These are phyloP conservation scores for Aureobasidium subglaciale DNA, from an alignment of 2,329 filamentous ascomycete genomes.

Conservation along the genomic window DNA sequence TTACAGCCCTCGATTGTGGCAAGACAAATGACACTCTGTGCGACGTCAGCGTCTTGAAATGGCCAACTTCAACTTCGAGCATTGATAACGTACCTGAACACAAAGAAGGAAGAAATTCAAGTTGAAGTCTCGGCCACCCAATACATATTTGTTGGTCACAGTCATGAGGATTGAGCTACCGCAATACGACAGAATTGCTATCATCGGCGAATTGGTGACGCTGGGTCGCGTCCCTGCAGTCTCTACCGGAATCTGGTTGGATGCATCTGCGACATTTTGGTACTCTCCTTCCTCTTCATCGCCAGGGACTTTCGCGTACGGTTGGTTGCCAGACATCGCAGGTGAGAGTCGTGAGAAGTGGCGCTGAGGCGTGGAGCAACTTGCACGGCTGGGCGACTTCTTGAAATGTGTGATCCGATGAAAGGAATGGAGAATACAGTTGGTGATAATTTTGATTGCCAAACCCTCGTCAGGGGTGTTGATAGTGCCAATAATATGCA, in stretches of 20 bases:
- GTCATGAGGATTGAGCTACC: slow-evolving; percentile 96
- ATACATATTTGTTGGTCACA: slow-evolving; percentile 98
- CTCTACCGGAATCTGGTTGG: not conserved
- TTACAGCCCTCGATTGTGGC: slow-evolving; percentile 77
- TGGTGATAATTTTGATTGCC: not conserved
- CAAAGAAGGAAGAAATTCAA: slow-evolving; percentile 91
- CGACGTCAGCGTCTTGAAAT: not conserved
- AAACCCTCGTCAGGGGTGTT: not conserved
- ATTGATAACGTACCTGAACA: slow-evolving; percentile 50
- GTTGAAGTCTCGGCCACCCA: slow-evolving; percentile 87
- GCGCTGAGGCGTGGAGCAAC: too few relatives aligned
- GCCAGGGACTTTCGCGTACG: not conserved
- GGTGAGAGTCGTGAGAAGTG: not conserved
- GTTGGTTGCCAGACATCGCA: not conserved
- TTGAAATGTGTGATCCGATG: not conserved
- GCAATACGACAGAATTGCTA: slow-evolving; percentile 87
- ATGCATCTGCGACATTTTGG: not conserved
- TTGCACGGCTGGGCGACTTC: too few relatives aligned
- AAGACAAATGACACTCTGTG: slow-evolving; percentile 81
- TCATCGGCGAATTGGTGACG: slow-evolving; percentile 14
- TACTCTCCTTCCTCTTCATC: not conserved
- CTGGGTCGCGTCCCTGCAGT: not conserved
- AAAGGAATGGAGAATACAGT: not conserved
- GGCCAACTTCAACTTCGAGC: not conserved
- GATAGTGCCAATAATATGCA: not conserved